Evolutionary conservation across 192 early-diverging fungal genomes (phyloP), one percentile per base, ranked within the genome.

Genomic region (Paraglomus brasilianum): DNA sequence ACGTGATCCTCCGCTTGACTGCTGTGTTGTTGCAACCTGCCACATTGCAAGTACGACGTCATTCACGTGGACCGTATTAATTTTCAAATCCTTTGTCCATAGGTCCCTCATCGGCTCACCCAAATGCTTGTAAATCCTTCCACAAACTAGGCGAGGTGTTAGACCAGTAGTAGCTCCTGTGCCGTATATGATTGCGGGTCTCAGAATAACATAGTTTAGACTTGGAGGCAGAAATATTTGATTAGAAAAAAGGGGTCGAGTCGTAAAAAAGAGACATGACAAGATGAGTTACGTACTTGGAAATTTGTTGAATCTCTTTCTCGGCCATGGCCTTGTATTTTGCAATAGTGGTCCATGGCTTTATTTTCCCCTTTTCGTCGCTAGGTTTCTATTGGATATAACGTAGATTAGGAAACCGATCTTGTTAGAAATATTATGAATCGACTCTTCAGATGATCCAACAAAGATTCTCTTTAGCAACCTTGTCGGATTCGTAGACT

Each of bases 41-140:
- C 88, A 79, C n/a, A 83, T 77, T 4, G 90, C 90, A 11, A 78
- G 64, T 2, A 78, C 75, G 2, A 96, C 95, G 74, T 98, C 96
- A 17, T 64, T 39, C 0, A 98, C 94, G 77, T 98, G 96, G 9
- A 98, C 95, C 1, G 96, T 98, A 79, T 93, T 95, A 73, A 97
- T 85, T 60, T 91, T 91, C 45, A 97, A 73, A 62, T 91, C 92
- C 68, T 92, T 91, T 39, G 89, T 92, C 96, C 96, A 98, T 48
- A 98, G 78, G 46, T 95, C 84, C 39, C 91, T 91, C 96, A 98
- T 97, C 69, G 91, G 87, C 74, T 95, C 90, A 42, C 86, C 82
- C 24, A 88, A 69, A 24, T 86, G 84, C 48, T 89, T 76, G 77
- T 96, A 96, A 13, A 98, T 89, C 49, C 92, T 89, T 58, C 93